phyloP scores from a whole-genome alignment of 2,329 filamentous ascomycete genomes.

The Thielaviopsis musarum region DNA sequence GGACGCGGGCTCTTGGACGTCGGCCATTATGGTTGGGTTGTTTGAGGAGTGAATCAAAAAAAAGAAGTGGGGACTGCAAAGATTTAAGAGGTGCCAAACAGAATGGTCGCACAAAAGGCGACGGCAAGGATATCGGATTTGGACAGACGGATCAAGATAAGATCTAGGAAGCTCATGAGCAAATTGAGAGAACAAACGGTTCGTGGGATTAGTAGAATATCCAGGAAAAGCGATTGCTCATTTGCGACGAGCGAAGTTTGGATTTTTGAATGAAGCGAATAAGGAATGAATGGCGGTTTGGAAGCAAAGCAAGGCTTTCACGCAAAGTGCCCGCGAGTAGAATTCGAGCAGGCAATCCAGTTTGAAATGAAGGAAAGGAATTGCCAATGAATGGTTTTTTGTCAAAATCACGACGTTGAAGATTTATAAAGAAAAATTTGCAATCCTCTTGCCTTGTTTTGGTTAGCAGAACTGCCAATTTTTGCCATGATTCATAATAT shows the following conservation, averaged over 20 bases:
- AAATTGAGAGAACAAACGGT: background rate
- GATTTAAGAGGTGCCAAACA: background rate
- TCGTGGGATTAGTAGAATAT: background rate
- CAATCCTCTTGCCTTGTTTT: background rate
- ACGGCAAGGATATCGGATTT: background rate
- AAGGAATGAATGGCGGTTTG: too few relatives aligned
- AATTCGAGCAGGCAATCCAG: too few relatives aligned
- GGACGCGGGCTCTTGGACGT: background rate
- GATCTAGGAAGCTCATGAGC: background rate
- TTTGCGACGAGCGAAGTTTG: too few relatives aligned
- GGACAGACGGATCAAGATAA: too few relatives aligned
- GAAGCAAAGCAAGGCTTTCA: too few relatives aligned
- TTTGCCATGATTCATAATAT: background rate
- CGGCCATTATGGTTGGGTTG: background rate
- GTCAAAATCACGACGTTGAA: background rate
- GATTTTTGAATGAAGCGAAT: too few relatives aligned
- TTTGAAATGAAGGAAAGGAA: too few relatives aligned
- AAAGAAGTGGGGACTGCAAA: background rate
- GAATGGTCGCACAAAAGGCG: background rate
- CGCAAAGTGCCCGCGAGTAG: too few relatives aligned
- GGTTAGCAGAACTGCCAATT: background rate
- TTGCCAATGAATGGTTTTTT: background rate
- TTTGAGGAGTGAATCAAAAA: background rate
- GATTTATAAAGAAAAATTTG: background rate
- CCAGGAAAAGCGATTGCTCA: too few relatives aligned